Evolutionary conservation across 768 basidiomycete species (phyloP), one percentile per base, ranked within the genome.

Genomic region (Astraeus odoratus): DNA sequence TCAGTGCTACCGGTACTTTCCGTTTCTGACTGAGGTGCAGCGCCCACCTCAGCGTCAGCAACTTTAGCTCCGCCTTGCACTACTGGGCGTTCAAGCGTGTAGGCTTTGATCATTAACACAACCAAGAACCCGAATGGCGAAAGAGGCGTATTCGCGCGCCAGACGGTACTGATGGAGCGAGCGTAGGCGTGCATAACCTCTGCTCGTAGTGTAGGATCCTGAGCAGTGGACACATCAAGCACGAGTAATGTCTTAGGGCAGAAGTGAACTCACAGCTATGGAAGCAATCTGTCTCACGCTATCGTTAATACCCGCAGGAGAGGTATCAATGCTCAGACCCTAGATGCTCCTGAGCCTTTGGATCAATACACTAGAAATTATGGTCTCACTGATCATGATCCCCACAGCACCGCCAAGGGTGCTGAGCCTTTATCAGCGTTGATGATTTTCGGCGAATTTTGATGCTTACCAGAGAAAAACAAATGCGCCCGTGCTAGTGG

Each of bases 321-420:
- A 72, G 1, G 71, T 73, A 48, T 69, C 60, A 22, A 76, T 61
- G 27, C 56, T 48, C 16, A 53, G 22, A 5, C 52, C 59, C 8
- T 43, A 5, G 16, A 64, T 51, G 6, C 33, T 48, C 16, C 20
- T 44, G 16, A 64, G 31, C 26, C 20, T 52, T 39, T 40, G 44
- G 31, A 36, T 44, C 13, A 61, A 52, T 30, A 80, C 78, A 39
- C 77, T 80, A 1, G 81, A 69, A 50, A 80, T 81, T 46, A 88
- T 80, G 3, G 79, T 77, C 55, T 88, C 80, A 24, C 86, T 85
- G 35, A 86, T 60, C 1, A 85, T 76, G 44, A 89, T 79, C 15
- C 85, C 84, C 22, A 90, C 69, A 1, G 86, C 83, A 29, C 81
- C 84, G 13, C 87, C 86, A 40, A 89, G 57, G 3, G 74, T 78